Conservation (phyloP, 257 asterid genomes). For the Scutellaria galericulata region DNA sequence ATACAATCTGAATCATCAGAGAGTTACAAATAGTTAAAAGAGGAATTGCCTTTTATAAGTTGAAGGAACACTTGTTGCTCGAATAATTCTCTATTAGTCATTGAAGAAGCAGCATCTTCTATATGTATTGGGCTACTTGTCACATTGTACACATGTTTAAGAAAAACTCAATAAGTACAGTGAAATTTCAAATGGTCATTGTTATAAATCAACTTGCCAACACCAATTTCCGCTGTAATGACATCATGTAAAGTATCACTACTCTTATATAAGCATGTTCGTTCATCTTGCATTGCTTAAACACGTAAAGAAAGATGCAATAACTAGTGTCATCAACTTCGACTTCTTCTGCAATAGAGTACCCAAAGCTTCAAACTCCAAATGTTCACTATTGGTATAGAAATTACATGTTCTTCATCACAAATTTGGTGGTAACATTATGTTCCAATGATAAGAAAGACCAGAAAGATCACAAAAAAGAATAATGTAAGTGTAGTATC, state of each 20-base stretch:
- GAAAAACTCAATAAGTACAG: background rate
- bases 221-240: background rate
- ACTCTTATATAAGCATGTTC: background rate
- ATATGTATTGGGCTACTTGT: background rate
- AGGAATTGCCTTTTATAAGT: background rate
- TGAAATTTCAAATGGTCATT: background rate
- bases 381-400: background rate
- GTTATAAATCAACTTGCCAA: background rate
- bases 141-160: background rate
- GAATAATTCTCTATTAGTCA: background rate
- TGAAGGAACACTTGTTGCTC: background rate
- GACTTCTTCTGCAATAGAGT: too few species aligned
- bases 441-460: background rate
- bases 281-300: too few species aligned
- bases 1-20: background rate
- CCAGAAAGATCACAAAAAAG: background rate
- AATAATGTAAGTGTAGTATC: background rate
- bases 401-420: background rate
- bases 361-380: too few species aligned
- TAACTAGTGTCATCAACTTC: too few species aligned
- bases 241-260: background rate
- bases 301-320: too few species aligned
- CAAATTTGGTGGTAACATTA: background rate
- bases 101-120: background rate
- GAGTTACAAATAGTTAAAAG: background rate